Conservation (phyloP, 2,329 filamentous ascomycete species). For the Colletotrichum sp. region DNA sequence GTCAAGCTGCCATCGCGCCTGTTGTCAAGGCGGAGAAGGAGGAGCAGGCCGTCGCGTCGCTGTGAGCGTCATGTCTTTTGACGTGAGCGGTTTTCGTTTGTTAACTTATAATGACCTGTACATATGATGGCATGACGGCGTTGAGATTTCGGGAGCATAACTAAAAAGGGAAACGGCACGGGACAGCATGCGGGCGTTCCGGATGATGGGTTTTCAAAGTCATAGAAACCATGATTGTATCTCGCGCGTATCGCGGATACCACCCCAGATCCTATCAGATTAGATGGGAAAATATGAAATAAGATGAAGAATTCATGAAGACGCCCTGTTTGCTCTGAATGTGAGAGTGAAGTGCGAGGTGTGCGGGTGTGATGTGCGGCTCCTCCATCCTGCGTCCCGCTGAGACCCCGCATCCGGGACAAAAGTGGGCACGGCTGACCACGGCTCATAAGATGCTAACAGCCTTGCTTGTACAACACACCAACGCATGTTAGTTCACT, state of each 20-base stretch:
- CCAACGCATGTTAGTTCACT: background rate
- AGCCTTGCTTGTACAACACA: rapidly evolving
- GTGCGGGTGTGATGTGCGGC: background rate
- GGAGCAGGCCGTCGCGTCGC: slow-evolving; percentile 4
- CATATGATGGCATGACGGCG: slow-evolving; percentile 19
- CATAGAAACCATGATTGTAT: background rate
- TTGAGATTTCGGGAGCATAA: slow-evolving; percentile 6
- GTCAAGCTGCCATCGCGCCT: slow-evolving; percentile 20
- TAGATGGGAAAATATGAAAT: background rate
- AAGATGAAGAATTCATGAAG: background rate
- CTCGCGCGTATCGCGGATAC: background rate
- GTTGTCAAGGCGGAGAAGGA: slow-evolving; percentile 22
- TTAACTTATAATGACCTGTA: slow-evolving; percentile 16
- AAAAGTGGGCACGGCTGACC: background rate
- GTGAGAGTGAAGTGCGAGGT: background rate
- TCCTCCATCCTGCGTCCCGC: background rate
- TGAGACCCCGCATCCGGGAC: background rate
- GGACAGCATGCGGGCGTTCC: slow-evolving; percentile 19
- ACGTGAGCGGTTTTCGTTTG: background rate
- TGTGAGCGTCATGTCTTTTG: background rate
- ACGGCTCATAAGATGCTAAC: background rate
- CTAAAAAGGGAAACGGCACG: background rate
- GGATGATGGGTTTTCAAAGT: background rate
- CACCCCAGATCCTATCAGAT: background rate
- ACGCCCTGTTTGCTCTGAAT: background rate